Evolutionary conservation across 1,284 basidiomycete genomes (phyloP), one percentile per base, ranked within the genome.

Genomic region (Puccinia novopanici): DNA sequence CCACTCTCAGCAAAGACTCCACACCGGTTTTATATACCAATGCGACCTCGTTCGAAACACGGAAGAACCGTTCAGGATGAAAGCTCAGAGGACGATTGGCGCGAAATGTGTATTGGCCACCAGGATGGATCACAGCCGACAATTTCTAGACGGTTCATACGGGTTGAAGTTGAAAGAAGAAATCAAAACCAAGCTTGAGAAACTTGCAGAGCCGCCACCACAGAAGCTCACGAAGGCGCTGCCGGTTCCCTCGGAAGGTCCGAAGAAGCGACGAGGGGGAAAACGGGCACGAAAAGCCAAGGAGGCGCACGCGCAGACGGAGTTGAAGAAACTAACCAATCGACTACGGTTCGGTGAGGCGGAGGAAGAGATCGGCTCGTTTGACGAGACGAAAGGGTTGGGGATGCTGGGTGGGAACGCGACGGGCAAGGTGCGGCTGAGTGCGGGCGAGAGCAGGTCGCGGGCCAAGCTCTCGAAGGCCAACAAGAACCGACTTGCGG

Each of bases 401-500:
- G 97, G 97, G 82, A 98, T 99, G 95, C 93, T 98, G 82, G 74
- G 74, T 22, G 94, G 94, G 65, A 89, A 89, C 74, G 88, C 90
- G 24, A 91, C 91, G 22, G 96, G 96, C 45, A 93, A 92, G 86
- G 91, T 99, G 67, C 89, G 96, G 78, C 95, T 94, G 12, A 91
- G 91, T 72, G 86, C 90, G 67, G 94, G 91, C 80, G 95, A 98
- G 89, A 92, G 42, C 92, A 93, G 87, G 94, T 91, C 87, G 91
- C 92, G 88, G 94, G 96, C 95, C 57, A 98, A 98, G 88, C 88
- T 99, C 87, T 96, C 94, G n/a, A 95, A 98, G 87, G 90, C 91
- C 63, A 98, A 98, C 87, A 95, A 94, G 86, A 88, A 95, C 76
- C 91, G 96, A 37, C 81, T 87, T n/a, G 84, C 85, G 4, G 83